Evolutionary conservation across 2,329 filamentous ascomycete species (phyloP).

Genomic region (Teratosphaeria destructans): DNA sequence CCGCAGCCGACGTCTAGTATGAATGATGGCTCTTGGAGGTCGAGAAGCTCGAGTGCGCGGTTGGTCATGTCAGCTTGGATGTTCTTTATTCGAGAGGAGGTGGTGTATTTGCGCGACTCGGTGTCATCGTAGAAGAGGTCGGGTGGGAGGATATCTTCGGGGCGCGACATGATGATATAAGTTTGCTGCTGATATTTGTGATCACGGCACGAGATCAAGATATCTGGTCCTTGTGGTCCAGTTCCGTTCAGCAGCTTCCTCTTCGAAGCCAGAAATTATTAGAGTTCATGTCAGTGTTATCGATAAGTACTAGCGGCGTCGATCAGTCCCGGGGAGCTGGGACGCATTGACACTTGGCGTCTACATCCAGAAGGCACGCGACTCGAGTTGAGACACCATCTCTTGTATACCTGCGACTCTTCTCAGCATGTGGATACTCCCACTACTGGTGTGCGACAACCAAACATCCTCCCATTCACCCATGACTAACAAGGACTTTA

Average conservation of each 20-base stretch:
- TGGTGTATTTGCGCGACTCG: conserved; percentile 96
- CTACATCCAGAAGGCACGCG: background rate
- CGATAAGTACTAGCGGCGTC: background rate
- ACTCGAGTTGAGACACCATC: background rate
- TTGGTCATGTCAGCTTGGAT: conserved; percentile 94
- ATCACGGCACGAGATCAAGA: background rate
- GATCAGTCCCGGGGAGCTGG: background rate
- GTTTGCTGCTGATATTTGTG: background rate
- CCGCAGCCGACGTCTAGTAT: conserved; percentile 97
- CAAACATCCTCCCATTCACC: background rate
- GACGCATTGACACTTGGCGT: background rate
- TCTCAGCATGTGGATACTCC: conserved; percentile 78
- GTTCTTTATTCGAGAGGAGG: conserved; percentile 85
- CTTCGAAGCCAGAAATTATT: background rate
- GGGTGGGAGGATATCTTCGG: conserved; percentile 87
- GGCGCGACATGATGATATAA: conserved; percentile 75
- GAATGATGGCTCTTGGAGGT: conserved; percentile 66
- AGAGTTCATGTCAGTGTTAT: background rate
- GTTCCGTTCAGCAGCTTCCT: background rate
- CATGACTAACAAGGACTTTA: conserved; percentile 7
- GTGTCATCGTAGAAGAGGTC: conserved; percentile 96
- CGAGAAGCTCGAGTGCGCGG: conserved; percentile 82
- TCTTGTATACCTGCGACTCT: background rate
- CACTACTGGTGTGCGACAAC: conserved; percentile 49
- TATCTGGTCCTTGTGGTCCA: background rate